Percentiles rank a stretch among this genome's conserved stretches.
phyloP scores from a whole-genome alignment of 1,284 basidiomycete genomes.

The Retiboletus flavoniger region DNA sequence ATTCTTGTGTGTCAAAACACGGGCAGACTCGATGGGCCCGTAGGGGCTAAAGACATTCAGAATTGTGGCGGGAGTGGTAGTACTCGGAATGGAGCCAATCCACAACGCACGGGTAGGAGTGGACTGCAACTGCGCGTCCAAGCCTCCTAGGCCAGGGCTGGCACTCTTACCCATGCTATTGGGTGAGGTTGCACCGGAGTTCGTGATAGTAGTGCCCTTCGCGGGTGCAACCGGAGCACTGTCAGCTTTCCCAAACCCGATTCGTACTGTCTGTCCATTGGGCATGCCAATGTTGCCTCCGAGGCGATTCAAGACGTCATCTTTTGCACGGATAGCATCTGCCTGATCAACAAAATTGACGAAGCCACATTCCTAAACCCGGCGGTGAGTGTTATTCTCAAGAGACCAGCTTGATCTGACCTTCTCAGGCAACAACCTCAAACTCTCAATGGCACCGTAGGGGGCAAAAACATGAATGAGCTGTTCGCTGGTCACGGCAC shows the following conservation, averaged over 20 bases:
- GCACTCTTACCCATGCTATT: slow-evolving; percentile 51
- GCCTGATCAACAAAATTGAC: slow-evolving; percentile 96
- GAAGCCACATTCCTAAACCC: slow-evolving; percentile 88
- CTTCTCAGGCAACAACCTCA: slow-evolving; percentile 94
- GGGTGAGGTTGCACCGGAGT: slow-evolving; percentile 63
- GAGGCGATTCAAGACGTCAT: slow-evolving; percentile 92
- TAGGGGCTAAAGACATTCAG: slow-evolving; percentile 93
- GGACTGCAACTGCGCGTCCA: slow-evolving; percentile 81
- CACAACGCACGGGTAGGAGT: slow-evolving; percentile 91
- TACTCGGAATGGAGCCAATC: slow-evolving; percentile 94
- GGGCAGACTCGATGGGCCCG: slow-evolving; percentile 94
- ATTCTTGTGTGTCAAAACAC: slow-evolving; percentile 95
- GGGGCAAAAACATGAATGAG: slow-evolving; percentile 93
- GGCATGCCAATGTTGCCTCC: slow-evolving; percentile 93
- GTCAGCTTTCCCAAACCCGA: slow-evolving; percentile 97
- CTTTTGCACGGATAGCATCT: slow-evolving; percentile 93
- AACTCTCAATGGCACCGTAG: slow-evolving; percentile 94
- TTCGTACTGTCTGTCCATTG: slow-evolving; percentile 90
- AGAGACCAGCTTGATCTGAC: slow-evolving; percentile 42
- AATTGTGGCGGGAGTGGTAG: slow-evolving; percentile 90
- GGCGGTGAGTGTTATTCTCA: slow-evolving; percentile 8
- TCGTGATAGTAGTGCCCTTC: slow-evolving; percentile 63
- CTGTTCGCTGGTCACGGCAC: slow-evolving; percentile 90
- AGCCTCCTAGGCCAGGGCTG: slow-evolving; percentile 54
- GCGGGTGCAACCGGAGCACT: slow-evolving; percentile 87